These are phyloP conservation scores for Didymella segeticola DNA, from an alignment of 2,329 filamentous ascomycete species.

Conservation along the genomic window DNA sequence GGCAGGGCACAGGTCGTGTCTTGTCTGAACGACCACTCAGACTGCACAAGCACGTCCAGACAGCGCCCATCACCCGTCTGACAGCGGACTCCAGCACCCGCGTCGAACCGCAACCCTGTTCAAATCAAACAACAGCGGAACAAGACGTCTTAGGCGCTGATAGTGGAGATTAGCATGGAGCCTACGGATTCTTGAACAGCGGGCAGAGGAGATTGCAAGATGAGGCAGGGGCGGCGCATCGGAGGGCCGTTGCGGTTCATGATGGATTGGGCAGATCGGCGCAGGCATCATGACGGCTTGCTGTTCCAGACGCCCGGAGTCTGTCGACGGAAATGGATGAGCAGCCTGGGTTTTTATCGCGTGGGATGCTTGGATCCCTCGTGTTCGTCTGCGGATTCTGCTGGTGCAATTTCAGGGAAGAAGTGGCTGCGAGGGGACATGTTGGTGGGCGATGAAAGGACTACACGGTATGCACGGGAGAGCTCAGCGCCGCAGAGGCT, in stretches of 20 bases:
- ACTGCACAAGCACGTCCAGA: neutral
- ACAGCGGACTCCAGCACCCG: constrained; percentile 10
- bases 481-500: neutral
- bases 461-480: neutral
- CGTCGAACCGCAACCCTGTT: neutral
- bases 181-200: constrained; percentile 7
- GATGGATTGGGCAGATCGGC: constrained; percentile 13
- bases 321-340: constrained; percentile 12
- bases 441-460: neutral
- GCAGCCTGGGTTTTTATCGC: constrained; percentile 10
- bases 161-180: constrained; percentile 16
- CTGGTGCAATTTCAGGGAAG: constrained; percentile 16
- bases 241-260: constrained; percentile 8
- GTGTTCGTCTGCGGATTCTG: constrained; percentile 10
- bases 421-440: neutral
- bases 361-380: constrained; percentile 12
- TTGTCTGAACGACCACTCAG: constrained; percentile 6
- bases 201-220: constrained; percentile 12
- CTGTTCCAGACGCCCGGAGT: constrained; percentile 18
- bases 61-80: constrained; percentile 6
- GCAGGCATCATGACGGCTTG: constrained; percentile 14
- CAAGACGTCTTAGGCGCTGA: neutral
- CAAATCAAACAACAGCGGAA: constrained; percentile 8
- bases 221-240: constrained; percentile 11
- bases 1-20: constrained; percentile 6